Evolutionary conservation across 2,329 filamentous ascomycete genomes (phyloP), one percentile per base, ranked within the genome.

Genomic region (Fusarium citri): DNA sequence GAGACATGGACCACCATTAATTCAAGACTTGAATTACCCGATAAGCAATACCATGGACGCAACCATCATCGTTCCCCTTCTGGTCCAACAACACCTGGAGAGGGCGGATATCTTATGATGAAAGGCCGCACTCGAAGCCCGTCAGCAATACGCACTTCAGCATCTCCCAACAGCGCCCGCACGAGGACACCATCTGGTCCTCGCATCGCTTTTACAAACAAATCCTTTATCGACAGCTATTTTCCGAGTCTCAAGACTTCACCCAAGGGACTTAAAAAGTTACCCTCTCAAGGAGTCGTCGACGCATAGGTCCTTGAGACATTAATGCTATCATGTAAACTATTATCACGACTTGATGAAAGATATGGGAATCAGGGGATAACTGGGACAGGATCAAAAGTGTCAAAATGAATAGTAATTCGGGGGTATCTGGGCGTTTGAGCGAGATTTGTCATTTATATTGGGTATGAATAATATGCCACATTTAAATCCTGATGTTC

Each of bases 1-100:
- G 79, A 84, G 41, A 71, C 81, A 31, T 87, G 86, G 85, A 83
- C 82, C 20, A 83, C 82, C 46, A 85, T 87, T 66, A 87, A 87
- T 69, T 85, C 84, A 2, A 78, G 84, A 14, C 78, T 86, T 10
- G 84, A 86, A 66, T 75, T 87, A 16, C 84, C 83, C 1, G 83
- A 86, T 64, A 78, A 83, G 25, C 72, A 77, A 48, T 66, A 78
- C 20, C 73, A 76, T 28, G 61, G 70, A 23, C 74, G 82, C 43
- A 82, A 85, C 68, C 83, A 85, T 62, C 77, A 80, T 58, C 79
- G 84, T 43, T 81, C 83, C 14, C 77, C 80, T 0, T 84, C 82
- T 22, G 81, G 79, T 0, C 78, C 79, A 2, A 76, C 79, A 1
- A 82, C 79, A 2, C 79, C 82, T 7, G 79, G 80, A 2, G 82